A percentile compares a stretch with the other conserved stretches of the same genome.
phyloP scores from a whole-genome alignment of 2,329 filamentous ascomycete species.

The Elsinoe australis region DNA sequence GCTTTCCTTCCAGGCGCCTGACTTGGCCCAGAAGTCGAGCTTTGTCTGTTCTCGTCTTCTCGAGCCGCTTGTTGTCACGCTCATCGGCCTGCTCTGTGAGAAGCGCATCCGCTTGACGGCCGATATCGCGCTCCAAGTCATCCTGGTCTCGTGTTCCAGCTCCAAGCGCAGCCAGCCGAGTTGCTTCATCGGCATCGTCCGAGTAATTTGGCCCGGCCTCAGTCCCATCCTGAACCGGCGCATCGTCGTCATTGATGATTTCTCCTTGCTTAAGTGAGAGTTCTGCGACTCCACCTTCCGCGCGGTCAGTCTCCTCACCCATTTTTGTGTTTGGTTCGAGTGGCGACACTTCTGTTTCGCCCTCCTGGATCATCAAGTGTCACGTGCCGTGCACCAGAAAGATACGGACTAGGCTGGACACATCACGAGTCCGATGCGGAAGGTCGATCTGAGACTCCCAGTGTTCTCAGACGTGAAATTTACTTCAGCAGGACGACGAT shows the following conservation, averaged over 20 bases:
- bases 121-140: constrained; percentile 83
- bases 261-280: too few relatives aligned
- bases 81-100: constrained; percentile 56
- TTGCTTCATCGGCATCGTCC: constrained; percentile 35
- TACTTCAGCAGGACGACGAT: too few relatives aligned
- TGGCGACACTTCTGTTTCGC: too few relatives aligned
- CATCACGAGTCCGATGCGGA: too few relatives aligned
- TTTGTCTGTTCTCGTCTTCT: constrained; percentile 48
- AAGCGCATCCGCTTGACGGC: constrained; percentile 54
- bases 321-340: too few relatives aligned
- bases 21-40: constrained; percentile 59
- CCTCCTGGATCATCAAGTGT: too few relatives aligned
- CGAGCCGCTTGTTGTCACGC: constrained; percentile 54
- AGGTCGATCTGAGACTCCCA: too few relatives aligned
- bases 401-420: too few relatives aligned
- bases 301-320: too few relatives aligned
- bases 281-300: too few relatives aligned
- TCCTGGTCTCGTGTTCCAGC: constrained; percentile 67
- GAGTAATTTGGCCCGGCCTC: constrained; percentile 15
- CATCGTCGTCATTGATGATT: background rate
- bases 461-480: too few relatives aligned
- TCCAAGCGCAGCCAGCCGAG: constrained; percentile 32
- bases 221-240: background rate
- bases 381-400: too few relatives aligned
- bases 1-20: constrained; percentile 49